Base-by-base conservation (phyloP, 2,329 filamentous ascomycete genomes). In the Bretziella fagacearum region DNA sequence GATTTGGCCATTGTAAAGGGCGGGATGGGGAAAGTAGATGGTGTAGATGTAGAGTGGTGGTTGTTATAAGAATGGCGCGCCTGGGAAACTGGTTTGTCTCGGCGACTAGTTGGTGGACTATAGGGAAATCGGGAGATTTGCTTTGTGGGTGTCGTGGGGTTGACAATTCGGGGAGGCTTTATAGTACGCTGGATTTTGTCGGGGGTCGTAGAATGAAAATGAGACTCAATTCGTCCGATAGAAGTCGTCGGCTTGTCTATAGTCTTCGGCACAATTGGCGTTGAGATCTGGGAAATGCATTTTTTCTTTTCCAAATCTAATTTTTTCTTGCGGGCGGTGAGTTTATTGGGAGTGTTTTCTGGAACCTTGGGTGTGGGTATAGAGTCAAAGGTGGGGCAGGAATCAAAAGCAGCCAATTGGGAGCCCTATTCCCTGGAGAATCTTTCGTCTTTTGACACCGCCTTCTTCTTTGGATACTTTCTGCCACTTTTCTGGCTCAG, bases 1-100 rank as follows among this genome's bases (percentile, higher is more conserved):
- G 37, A 48, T 22, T 52, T 51, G 7, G 43, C 49, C 41, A 55
- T 36, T 3, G 52, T 37, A 7, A 8, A 33, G 11, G 13, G n/a
- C 22, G 2, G 10, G 27, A n/a, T 3, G 13, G 13, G 30, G 5
- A 33, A n/a, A n/a, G 30, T n/a, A n/a, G 17, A 5, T 6, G 30
- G 30, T 33, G 17, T 33, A 33, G 30, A 33, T 5, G 17, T 6
- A n/a, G 6, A 33, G 17, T 7, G 22, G 13, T 45, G 30, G 30
- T 35, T 35, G 43, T 20, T 45, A 11, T 45, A 18, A 43, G 25
- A 27, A n/a, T 45, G 29, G 20, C 13, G 22, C 22, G 30, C 23
- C 26, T 25, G 43, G 23, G 27, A 33, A 35, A 33, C 15, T 23
- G 43, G n/a, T n/a, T n/a, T 10, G n/a, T 11, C 18, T 33, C 13